Percentiles rank a stretch among this genome's conserved stretches.
phyloP scores from a whole-genome alignment of 2,329 filamentous ascomycete genomes.

The Penicillium rolfsii region DNA sequence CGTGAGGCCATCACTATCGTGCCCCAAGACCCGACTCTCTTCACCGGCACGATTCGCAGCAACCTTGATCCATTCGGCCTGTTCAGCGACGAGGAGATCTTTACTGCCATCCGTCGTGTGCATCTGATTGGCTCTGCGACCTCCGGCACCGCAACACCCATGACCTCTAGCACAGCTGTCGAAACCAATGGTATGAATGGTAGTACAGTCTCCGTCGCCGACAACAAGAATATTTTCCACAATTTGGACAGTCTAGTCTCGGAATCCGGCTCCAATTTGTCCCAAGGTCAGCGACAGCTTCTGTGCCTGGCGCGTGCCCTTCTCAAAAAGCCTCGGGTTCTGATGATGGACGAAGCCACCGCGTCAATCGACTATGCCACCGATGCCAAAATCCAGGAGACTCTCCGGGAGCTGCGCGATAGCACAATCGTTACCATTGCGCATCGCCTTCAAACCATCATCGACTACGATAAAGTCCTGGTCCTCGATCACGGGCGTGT shows the following conservation, averaged over 20 bases:
- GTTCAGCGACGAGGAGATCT: conserved; percentile 90
- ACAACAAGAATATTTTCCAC: conserved; percentile 94
- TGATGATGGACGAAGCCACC: conserved; percentile 99
- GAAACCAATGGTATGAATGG: conserved; percentile 31
- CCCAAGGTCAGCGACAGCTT: conserved; percentile 93
- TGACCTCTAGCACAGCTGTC: conserved; percentile 34
- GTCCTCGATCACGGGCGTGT: conserved; percentile 88
- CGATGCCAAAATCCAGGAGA: conserved; percentile 93
- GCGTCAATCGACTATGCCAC: conserved; percentile 97
- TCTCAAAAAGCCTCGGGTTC: conserved; percentile 84
- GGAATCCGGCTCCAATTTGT: conserved; percentile 91
- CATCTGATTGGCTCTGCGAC: conserved; percentile 69
- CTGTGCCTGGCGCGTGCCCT: conserved; percentile 91
- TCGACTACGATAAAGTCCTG: conserved; percentile 96
- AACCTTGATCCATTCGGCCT: conserved; percentile 91
- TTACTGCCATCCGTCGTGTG: conserved; percentile 80
- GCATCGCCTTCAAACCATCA: conserved; percentile 92
- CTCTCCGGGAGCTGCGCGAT: conserved; percentile 81
- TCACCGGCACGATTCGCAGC: conserved; percentile 85
- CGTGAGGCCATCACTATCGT: conserved; percentile 96
- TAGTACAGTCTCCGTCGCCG: conserved; percentile 42
- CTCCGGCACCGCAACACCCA: conserved; percentile 43
- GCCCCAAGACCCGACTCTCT: conserved; percentile 89
- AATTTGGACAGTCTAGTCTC: conserved; percentile 81
- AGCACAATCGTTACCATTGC: conserved; percentile 97